These are phyloP conservation scores for Tolypocladium endophyticum DNA, from an alignment of 2,329 filamentous ascomycete species.

Conservation along the genomic window DNA sequence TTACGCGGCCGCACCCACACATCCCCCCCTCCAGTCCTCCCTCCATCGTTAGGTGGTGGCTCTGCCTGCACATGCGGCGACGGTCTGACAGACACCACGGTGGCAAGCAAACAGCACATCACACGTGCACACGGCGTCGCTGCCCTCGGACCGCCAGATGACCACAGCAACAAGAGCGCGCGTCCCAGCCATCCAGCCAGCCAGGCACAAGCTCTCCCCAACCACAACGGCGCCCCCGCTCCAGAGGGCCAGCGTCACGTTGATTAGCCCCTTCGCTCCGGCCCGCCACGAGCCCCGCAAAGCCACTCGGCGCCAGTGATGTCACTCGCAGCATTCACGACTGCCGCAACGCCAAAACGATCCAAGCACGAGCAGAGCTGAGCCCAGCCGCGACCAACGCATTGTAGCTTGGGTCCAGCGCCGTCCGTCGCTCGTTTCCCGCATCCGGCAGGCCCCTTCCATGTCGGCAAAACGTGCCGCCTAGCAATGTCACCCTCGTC, in stretches of 20 bases:
- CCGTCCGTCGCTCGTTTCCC: not conserved
- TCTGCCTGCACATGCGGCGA: too few species aligned
- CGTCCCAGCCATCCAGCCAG: not conserved
- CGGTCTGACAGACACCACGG: too few species aligned
- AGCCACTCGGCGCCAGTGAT: not conserved
- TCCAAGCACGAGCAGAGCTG: too few species aligned
- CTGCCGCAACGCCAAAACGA: too few species aligned
- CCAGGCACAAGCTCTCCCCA: not conserved
- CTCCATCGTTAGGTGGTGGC: too few species aligned
- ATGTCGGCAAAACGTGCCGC: not conserved
- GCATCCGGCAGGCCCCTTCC: not conserved
- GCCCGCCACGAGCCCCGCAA: not conserved
- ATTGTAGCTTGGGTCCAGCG: not conserved
- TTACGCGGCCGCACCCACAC: too few species aligned
- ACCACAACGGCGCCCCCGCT: not conserved
- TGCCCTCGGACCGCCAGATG: not conserved
- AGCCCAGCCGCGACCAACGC: not conserved
- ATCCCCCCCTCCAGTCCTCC: too few species aligned
- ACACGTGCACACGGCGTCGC: too few species aligned
- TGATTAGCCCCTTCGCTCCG: not conserved
- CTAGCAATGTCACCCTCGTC: not conserved
- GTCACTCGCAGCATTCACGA: not conserved
- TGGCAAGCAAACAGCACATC: not conserved
- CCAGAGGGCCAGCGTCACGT: not conserved
- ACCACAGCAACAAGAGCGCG: not conserved